Evolutionary conservation across 192 early-diverging fungal genomes (phyloP).

Genomic region (Coemansia sp.): DNA sequence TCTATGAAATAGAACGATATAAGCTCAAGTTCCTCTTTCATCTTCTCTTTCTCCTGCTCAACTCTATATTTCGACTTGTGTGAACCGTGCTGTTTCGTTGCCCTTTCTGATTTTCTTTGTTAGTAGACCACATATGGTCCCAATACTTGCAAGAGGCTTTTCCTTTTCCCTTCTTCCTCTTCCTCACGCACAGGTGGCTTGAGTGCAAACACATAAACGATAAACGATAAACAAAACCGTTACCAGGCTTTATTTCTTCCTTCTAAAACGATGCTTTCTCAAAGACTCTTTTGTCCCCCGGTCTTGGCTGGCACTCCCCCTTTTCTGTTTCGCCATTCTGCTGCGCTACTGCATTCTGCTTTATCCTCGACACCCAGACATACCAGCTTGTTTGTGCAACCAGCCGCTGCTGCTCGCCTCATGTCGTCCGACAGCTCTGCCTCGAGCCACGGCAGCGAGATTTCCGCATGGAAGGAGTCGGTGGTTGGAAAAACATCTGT

Average conservation of each 20-base stretch:
- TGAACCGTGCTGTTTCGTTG: neutral
- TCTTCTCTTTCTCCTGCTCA: neutral
- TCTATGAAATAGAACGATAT: neutral
- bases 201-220: neutral
- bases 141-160: neutral
- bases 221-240: too few species aligned
- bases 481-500: conserved; percentile 13
- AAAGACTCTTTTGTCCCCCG: conserved; percentile 4
- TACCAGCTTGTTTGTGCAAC: neutral
- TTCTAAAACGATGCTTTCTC: neutral
- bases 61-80: neutral
- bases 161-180: neutral
- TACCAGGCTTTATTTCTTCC: neutral
- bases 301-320: neutral
- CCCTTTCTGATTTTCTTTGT: too few species aligned
- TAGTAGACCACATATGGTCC: too few species aligned
- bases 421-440: neutral
- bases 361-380: neutral
- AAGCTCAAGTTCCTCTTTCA: neutral
- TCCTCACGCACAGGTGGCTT: neutral
- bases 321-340: neutral
- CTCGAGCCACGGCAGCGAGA: neutral
- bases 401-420: neutral
- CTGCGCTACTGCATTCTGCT: neutral
- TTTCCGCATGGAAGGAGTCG: conserved; percentile 27